Evolutionary conservation across 2,329 filamentous ascomycete species (phyloP), one percentile per base, ranked within the genome.

Genomic region (Sporothrix protearum): DNA sequence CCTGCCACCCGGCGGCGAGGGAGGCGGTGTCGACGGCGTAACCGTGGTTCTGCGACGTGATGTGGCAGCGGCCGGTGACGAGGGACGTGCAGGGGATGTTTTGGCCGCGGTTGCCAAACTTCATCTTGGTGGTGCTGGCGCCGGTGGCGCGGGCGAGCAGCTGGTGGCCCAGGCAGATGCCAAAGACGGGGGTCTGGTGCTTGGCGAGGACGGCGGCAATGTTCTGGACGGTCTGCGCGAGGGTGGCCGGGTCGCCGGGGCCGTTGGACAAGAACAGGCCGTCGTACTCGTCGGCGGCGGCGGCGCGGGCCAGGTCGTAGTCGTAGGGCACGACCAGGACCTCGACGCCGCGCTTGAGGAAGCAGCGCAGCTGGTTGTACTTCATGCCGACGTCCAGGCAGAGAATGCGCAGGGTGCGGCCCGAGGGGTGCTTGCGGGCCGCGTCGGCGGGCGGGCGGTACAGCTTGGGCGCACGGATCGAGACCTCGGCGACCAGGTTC

Each of bases 41-140:
- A 80, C 96, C 96, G 81, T 99, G 96, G 82, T 99, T 99, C 82
- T 99, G 96, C 10, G 96, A 98, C 53, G 96, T 99, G 80, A 99
- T 99, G 83, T 99, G 95, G 81, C 96, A 99, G 83, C 94, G 94
- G 77, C 96, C 96, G 59, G 95, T 97, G 76, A 98, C 85, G 87
- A 97, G 88, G 83, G 92, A 97, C 12, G 95, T 98, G 85, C 94
- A 97, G 59, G 96, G 96, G 78, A 99, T 98, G 83, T 99, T 99
- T 85, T 97, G 93, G 57, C 95, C 96, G 78, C 96, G 93, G 84
- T 99, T 99, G 84, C 96, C 96, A 78, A 97, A 99, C 87, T 98
- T 98, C 93, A 99, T 97, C 86, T 99, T 99, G 78, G 87, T 82
- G 0, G 96, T 98, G 63, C 86, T 86, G 63, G 94, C 95, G 71